Conservation (phyloP, 2,329 filamentous ascomycete genomes). For the Capronia americana region DNA sequence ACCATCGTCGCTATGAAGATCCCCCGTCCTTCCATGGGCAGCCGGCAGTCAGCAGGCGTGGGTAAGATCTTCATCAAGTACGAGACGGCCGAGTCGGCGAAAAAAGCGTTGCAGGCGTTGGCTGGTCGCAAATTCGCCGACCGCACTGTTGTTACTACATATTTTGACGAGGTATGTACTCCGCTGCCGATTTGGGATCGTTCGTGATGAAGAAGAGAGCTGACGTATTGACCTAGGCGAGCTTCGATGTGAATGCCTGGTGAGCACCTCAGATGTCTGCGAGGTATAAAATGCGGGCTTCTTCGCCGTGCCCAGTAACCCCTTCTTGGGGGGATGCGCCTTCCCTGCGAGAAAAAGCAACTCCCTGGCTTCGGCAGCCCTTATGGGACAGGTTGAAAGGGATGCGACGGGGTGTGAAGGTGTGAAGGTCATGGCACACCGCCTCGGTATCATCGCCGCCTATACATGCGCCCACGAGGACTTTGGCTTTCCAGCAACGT, state of each 20-base stretch:
- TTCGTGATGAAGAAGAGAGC: not conserved
- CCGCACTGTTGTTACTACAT: conserved; percentile 93
- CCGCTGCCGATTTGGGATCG: not conserved
- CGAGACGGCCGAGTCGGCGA: conserved; percentile 75
- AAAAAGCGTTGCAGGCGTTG: conserved; percentile 84
- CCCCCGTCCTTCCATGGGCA: conserved; percentile 81
- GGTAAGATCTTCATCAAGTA: conserved; percentile 99
- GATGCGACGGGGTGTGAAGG: no score
- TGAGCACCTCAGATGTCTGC: conserved; percentile 53
- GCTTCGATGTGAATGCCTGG: conserved; percentile 92
- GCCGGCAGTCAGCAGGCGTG: conserved; percentile 83
- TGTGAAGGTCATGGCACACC: not conserved
- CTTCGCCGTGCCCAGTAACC: not conserved
- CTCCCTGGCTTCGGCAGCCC: not conserved
- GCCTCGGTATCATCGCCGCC: not conserved
- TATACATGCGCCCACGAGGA: not conserved
- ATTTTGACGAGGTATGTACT: conserved; percentile 80
- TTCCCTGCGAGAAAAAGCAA: not conserved
- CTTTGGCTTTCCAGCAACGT: not conserved
- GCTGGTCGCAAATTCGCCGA: conserved; percentile 96
- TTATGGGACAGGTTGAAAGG: not conserved
- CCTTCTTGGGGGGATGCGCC: not conserved
- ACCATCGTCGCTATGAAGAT: conserved; percentile 87
- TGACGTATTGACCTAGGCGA: conserved; percentile 62
- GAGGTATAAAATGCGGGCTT: not conserved